Base-by-base conservation (phyloP, 768 basidiomycete genomes). In the Tylopilus sp. region DNA sequence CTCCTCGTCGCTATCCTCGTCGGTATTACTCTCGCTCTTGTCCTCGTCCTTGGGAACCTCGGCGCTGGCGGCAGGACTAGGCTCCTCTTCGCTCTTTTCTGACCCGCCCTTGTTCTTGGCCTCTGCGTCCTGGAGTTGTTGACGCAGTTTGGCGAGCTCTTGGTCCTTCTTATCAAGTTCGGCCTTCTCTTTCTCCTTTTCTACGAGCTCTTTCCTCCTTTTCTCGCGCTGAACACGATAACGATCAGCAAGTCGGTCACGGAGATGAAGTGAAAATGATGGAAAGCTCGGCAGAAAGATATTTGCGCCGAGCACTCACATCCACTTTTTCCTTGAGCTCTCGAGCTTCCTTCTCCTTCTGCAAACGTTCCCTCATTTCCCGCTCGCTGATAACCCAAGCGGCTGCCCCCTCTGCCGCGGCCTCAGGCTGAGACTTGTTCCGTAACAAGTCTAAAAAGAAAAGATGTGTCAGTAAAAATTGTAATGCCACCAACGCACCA, bases 351-450 rank as follows among this genome's bases (percentile, higher is more conserved):
- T 82, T 84, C 73, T 92, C 89, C 61, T 78, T 77, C 71, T 79
- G 77, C 53, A 91, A 71, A 57, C 84, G 78, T 69, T 87, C 88
- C 56, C 78, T 76, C 75, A 91, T 81, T 68, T 83, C 81, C 56
- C 87, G 79, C 72, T 92, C 90, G 47, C 76, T 74, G 45, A 78
- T 68, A 15, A 92, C 88, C 91, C 91, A 95, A 35, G 71, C 77
- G 1, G 73, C 75, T 20, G 83, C 84, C 12, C 79, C 82, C 20
- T 75, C 71, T 2, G 89, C 85, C 22, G 91, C 90, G 2, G 76
- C 74, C 61, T 91, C 86, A 3, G 91, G 91, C 48, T 86, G 76
- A 20, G 85, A 83, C 72, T 95, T 94, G 73, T 91, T 85, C 70
- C 86, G 85, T 51, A 95, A 75, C 52, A 95, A 64, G 70, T 90